Evolutionary conservation across 768 basidiomycete species (phyloP), one percentile per base, ranked within the genome.

Genomic region (Leccinum subgranulosum): DNA sequence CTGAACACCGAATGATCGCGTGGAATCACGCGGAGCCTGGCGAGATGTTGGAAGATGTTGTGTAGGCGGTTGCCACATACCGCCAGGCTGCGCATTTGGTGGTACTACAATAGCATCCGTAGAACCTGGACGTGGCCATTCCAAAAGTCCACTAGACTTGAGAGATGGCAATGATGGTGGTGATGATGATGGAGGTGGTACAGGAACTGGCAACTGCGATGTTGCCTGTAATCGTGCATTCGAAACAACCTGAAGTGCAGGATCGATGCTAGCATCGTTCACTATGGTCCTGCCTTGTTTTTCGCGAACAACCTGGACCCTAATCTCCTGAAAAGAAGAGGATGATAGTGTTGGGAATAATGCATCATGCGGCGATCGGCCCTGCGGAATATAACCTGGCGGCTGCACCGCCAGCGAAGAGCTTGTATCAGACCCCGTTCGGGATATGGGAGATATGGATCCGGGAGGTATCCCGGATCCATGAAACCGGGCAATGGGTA

Each of bases 81-180:
- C 49, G 14, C 47, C 34, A 10, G 63, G 5, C 29, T 60, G 64
- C 23, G 58, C 28, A 17, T 49, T 19, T 10, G 70, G 25, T 11
- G 64, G 31, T 43, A 55, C 51, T 17, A 54, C 51, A 29, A 53
- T 54, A 19, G 57, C 61, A 60, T 71, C 72, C 57, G 72, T 58
- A 50, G 77, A 72, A 57, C 83, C 83, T 80, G 56, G 79, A 76
- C 49, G 69, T n/a, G 67, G 67, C 73, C 73, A 72, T 62, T 88
- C 86, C 41, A 90, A 74, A 47, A 90, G 76, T 21, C 88, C 88
- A 61, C 86, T 88, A 31, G 84, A 82, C 71, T 89, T 90, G 54
- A 90, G 74, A 36, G 88, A 90, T 31, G 88, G 88, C 57, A 90
- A 72, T 19, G 85, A 83, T 49, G 49, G 49, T 61, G 74, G 80